Evolutionary conservation across 345 rosid genomes (phyloP).

Genomic region (Nasturtium officinale): DNA sequence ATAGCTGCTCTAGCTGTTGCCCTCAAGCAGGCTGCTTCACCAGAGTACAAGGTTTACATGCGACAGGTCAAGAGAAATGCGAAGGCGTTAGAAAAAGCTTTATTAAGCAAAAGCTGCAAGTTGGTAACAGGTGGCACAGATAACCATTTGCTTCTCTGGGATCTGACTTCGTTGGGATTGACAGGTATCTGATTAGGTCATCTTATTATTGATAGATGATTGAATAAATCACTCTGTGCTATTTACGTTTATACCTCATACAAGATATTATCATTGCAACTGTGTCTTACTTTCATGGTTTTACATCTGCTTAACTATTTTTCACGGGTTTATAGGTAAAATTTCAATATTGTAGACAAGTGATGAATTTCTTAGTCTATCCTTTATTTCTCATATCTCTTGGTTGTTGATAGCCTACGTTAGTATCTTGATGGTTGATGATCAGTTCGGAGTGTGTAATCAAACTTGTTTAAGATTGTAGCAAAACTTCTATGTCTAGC

Average conservation of each 20-base stretch:
- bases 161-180: constrained; percentile 76
- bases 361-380: not conserved
- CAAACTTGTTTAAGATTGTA: constrained; percentile 15
- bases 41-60: constrained; percentile 79
- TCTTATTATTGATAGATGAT: not conserved
- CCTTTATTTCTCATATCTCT: not conserved
- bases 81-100: constrained; percentile 72
- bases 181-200: constrained; percentile 53
- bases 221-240: not conserved
- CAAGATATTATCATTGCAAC: constrained; percentile 10
- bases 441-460: constrained; percentile 7
- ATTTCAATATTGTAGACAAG: not conserved
- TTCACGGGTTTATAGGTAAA: not conserved
- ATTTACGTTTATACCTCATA: constrained; percentile 8
- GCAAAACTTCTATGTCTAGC: not conserved
- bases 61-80: constrained; percentile 88
- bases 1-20: constrained; percentile 98
- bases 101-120: constrained; percentile 71
- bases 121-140: constrained; percentile 90
- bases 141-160: constrained; percentile 93
- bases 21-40: constrained; percentile 85
- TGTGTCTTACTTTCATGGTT: not conserved
- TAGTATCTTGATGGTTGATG: constrained; percentile 8
- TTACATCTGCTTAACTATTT: constrained; percentile 10
- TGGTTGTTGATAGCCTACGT: not conserved